A percentile compares a stretch with the other conserved stretches of the same genome.
phyloP scores from a whole-genome alignment of 2,329 filamentous ascomycete species.

The Stagonosporopsis chrysanthemi region DNA sequence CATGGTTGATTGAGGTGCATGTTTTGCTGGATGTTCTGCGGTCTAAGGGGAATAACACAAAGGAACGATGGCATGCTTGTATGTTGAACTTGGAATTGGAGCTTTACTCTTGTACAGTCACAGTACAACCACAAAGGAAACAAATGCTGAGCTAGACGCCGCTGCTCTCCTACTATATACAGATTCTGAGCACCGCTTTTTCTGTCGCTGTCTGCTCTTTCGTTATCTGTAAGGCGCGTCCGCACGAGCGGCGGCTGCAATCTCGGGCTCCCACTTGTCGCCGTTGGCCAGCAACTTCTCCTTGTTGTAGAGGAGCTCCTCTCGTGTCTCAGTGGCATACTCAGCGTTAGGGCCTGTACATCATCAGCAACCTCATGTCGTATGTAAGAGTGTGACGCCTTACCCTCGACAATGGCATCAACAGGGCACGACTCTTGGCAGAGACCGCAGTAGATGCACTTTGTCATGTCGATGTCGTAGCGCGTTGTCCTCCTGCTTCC shows the following conservation, averaged over 20 bases:
- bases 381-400: conserved; percentile 44
- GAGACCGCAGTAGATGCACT: conserved; percentile 99
- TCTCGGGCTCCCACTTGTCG: conserved; percentile 88
- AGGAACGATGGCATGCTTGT: not conserved
- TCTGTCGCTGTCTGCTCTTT: conserved; percentile 39
- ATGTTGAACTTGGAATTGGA: conserved; percentile 15
- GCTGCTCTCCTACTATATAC: conserved; percentile 43
- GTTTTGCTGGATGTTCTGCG: not conserved
- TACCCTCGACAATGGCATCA: conserved; percentile 85
- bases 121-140: conserved; percentile 35
- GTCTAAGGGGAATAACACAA: not conserved
- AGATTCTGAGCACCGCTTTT: conserved; percentile 24
- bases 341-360: conserved; percentile 70
- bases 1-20: not conserved
- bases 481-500: conserved; percentile 93
- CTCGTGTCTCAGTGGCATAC: conserved; percentile 79
- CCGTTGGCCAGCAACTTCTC: conserved; percentile 84
- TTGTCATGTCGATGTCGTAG: conserved; percentile 99
- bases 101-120: conserved; percentile 26
- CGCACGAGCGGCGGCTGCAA: conserved; percentile 88
- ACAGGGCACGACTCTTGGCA: conserved; percentile 99
- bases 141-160: conserved; percentile 26
- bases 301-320: conserved; percentile 98
- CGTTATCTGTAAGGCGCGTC: conserved; percentile 76
- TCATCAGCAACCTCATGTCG: conserved; percentile 24